These are phyloP conservation scores for Pythium insidiosum DNA, from an alignment of 352 stramenopile species.

Conservation along the genomic window DNA sequence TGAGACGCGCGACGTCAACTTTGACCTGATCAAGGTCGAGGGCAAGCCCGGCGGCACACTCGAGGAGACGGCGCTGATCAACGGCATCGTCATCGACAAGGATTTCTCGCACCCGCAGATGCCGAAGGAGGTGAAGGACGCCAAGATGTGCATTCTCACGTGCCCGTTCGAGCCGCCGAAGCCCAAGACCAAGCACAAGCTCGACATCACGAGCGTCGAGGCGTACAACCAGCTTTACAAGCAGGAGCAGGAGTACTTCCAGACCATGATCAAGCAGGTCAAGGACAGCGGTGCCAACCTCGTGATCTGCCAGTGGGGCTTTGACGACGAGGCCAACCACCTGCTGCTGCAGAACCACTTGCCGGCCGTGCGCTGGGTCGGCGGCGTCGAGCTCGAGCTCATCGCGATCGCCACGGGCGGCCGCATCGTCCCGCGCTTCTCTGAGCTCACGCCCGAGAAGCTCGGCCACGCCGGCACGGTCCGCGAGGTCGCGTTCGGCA, in stretches of 20 bases:
- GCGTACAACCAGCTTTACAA: slow-evolving; percentile 96
- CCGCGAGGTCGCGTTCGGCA: slow-evolving; percentile 96
- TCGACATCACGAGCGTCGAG: slow-evolving; percentile 98
- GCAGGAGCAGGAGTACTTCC: slow-evolving; percentile 99
- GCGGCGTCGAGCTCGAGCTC: slow-evolving; percentile 99
- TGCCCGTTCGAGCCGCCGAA: slow-evolving; percentile 99
- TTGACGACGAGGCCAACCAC: slow-evolving; percentile 99
- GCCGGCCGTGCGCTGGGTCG: slow-evolving; percentile 97
- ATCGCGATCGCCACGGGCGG: slow-evolving; percentile 99
- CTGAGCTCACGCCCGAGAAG: slow-evolving; percentile 96
- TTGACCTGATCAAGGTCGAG: slow-evolving; percentile 99
- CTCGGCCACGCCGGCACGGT: slow-evolving; percentile 93
- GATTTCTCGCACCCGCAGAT: slow-evolving; percentile 99
- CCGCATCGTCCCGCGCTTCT: slow-evolving; percentile 97
- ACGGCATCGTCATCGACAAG: slow-evolving; percentile 99
- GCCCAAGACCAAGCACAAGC: slow-evolving; percentile 99
- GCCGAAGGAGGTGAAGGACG: slow-evolving; percentile 95
- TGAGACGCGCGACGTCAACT: slow-evolving; percentile 98
- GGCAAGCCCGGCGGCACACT: slow-evolving; percentile 96
- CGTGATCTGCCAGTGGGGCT: slow-evolving; percentile 99
- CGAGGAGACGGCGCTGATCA: slow-evolving; percentile 97
- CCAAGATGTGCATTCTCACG: slow-evolving; percentile 98
- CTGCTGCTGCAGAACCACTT: slow-evolving; percentile 97
- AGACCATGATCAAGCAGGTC: slow-evolving; percentile 98
- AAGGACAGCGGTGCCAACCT: slow-evolving; percentile 98